phyloP scores from a whole-genome alignment of 2,329 filamentous ascomycete species.

The Verticillium albo-atrum region DNA sequence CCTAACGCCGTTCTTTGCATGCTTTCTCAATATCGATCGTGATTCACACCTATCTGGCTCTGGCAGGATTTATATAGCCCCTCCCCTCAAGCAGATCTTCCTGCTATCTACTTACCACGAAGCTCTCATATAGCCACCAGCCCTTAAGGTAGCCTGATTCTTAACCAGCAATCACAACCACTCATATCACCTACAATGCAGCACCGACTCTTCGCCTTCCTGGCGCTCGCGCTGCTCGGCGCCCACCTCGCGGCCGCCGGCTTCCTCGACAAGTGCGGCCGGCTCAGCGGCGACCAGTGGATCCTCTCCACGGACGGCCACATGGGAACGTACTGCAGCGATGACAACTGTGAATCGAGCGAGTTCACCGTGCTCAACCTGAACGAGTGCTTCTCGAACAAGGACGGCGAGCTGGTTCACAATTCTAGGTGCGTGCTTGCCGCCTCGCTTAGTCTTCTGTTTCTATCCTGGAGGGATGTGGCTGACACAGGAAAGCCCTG shows the following conservation, averaged over 20 bases:
- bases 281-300: conserved; percentile 1
- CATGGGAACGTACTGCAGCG: conserved; percentile 6
- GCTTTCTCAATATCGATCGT: too few relatives aligned
- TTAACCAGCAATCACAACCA: background rate
- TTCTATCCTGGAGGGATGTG: background rate
- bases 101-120: too few relatives aligned
- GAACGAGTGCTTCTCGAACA: conserved; percentile 6
- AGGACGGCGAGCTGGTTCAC: background rate
- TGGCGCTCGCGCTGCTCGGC: background rate
- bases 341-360: conserved; percentile 1
- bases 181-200: background rate
- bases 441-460: background rate
- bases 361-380: conserved; percentile 6
- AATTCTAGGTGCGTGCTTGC: background rate
- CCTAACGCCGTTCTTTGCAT: too few relatives aligned
- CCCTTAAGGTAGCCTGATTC: background rate
- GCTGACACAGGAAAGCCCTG: background rate
- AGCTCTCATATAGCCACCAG: background rate
- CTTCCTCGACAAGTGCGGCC: conserved; percentile 7
- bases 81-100: too few relatives aligned
- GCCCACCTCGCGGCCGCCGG: background rate
- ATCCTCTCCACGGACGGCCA: conserved; percentile 3
- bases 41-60: too few relatives aligned
- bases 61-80: too few relatives aligned
- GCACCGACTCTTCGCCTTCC: background rate